phyloP scores from a whole-genome alignment of 495 filamentous ascomycete genomes.

The Penicillium coffeae region DNA sequence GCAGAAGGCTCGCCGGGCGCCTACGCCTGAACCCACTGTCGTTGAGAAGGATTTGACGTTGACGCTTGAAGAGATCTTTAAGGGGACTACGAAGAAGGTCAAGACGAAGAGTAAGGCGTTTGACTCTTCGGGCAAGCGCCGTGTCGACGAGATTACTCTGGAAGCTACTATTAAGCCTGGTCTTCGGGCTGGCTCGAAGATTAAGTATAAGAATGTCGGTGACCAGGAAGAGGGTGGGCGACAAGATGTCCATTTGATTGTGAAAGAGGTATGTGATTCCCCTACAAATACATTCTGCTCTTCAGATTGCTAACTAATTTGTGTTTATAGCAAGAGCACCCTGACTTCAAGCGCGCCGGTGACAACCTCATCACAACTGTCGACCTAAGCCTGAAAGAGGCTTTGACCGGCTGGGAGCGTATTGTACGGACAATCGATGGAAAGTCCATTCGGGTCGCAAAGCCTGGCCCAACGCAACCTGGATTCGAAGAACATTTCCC shows the following conservation, averaged over 20 bases:
- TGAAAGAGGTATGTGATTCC: conserved; percentile 72
- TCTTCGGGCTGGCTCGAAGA: conserved; percentile 92
- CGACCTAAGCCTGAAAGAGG: conserved; percentile 87
- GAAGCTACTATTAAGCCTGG: conserved; percentile 94
- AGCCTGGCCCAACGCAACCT: conserved; percentile 78
- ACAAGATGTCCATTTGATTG: conserved; percentile 91
- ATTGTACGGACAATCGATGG: conserved; percentile 92
- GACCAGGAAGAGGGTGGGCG: conserved; percentile 97
- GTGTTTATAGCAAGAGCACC: conserved; percentile 72
- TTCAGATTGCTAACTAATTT: conserved; percentile 19
- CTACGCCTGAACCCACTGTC: conserved; percentile 83
- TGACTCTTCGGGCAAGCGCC: conserved; percentile 77
- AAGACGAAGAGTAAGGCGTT: conserved; percentile 96
- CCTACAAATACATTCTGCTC: neutral
- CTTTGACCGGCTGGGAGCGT: conserved; percentile 89
- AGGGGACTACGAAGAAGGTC: conserved; percentile 87
- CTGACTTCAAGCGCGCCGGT: conserved; percentile 75
- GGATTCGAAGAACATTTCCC: conserved; percentile 80
- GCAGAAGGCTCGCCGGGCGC: conserved; percentile 44
- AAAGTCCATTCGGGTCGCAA: conserved; percentile 70
- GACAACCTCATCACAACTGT: conserved; percentile 77
- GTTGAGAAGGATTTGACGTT: conserved; percentile 80
- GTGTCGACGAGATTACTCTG: conserved; percentile 79
- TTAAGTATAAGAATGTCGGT: conserved; percentile 92
- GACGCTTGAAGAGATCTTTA: conserved; percentile 81